Evolutionary conservation across 2,329 filamentous ascomycete genomes (phyloP), one percentile per base, ranked within the genome.

Genomic region (Penicillium crustosum): DNA sequence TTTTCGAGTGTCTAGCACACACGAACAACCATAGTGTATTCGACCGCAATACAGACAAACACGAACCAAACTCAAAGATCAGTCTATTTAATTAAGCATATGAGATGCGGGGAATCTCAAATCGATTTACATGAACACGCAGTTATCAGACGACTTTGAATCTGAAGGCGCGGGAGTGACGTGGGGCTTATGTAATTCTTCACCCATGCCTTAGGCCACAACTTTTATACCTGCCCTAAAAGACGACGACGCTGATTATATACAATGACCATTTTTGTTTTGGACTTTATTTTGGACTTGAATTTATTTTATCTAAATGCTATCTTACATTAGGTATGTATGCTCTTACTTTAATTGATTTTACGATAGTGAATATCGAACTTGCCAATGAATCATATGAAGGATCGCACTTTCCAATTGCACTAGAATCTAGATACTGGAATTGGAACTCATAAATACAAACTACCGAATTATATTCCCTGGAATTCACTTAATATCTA

Each of bases 1-100:
- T 25, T 50, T 53, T 47, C 39, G 39, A 53, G 38, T 53, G 50
- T 53, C 39, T 53, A 47, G 29, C 39, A 53, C 21, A 53, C 27
- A 36, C 10, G 21, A 35, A 19, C 12, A 25, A 10, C 8, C 50
- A 53, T 53, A 15, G 21, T 35, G 50, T 10, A 23, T 25, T 52
- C 9, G 17, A 25, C 39, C 39, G 12, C 29, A 19, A 36, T 21
- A 27, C 17, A 33, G 33, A 27, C 7, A 21, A 36, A 6, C 3
- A 35, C n/a, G 15, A 35, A 33, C 6, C 6, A 27, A 17, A 23
- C 15, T 17, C 2, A 51, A 41, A n/a, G 2, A 10, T 3, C 23
- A 13, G 31, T 25, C 39, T 45, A 48, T 47, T 13, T 53, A 19
- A 17, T n/a, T 33, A 35, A 19, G 3, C 25, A 41, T 19, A 27